Percentiles rank a stretch among this genome's conserved stretches.
Evolutionary conservation across 179 eudicot species (phyloP).

Genomic region (Gypsophila paniculata): DNA sequence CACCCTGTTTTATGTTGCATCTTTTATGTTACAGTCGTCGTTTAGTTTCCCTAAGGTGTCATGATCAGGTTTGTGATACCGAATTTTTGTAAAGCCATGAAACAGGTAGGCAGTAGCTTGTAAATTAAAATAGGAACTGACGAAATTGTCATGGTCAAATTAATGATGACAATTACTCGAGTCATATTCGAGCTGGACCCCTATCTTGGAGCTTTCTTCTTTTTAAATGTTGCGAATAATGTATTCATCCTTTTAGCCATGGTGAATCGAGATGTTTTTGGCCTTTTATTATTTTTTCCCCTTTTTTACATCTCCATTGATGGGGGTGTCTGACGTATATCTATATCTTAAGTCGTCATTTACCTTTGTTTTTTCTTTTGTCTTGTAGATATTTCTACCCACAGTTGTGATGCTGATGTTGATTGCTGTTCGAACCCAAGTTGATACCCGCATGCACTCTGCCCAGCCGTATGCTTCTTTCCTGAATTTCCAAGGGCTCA

Average conservation of each 20-base stretch:
- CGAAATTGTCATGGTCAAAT: not conserved
- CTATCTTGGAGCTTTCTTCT: not conserved
- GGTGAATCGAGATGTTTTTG: no score
- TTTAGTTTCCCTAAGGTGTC: no score
- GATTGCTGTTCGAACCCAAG: slow-evolving; percentile 81
- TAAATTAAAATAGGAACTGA: not conserved
- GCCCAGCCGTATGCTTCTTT: slow-evolving; percentile 66
- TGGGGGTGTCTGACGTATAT: not conserved
- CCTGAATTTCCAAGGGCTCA: not conserved
- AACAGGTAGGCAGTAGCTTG: no score
- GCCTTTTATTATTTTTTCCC: no score
- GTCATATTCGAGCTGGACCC: not conserved
- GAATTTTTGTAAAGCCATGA: no score
- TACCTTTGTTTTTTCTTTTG: slow-evolving; percentile 10
- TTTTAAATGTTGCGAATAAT: no score
- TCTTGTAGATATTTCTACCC: slow-evolving; percentile 76
- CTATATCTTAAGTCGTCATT: not conserved
- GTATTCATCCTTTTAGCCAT: no score
- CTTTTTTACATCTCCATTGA: no score
- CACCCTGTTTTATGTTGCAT: no score
- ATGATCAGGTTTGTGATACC: no score
- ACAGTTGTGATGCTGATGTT: slow-evolving; percentile 90
- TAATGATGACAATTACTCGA: not conserved
- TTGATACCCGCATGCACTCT: slow-evolving; percentile 76
- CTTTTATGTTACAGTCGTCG: no score